phyloP scores from a whole-genome alignment of 352 stramenopile species.

The Pythium oligandrum region DNA sequence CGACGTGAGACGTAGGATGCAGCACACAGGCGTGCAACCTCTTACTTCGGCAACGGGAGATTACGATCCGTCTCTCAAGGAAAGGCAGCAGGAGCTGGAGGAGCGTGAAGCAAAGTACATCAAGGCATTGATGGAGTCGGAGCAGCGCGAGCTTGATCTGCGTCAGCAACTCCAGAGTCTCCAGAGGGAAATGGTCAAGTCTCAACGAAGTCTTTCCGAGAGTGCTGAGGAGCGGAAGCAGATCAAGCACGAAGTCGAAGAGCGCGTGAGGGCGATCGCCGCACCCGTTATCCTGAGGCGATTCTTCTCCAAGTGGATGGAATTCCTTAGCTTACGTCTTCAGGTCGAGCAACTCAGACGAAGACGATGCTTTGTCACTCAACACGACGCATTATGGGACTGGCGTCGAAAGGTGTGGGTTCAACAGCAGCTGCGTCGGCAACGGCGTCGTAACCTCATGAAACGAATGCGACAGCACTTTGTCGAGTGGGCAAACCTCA shows the following conservation, averaged over 20 bases:
- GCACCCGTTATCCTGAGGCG: slow-evolving; percentile 44
- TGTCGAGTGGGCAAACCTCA: slow-evolving; percentile 49
- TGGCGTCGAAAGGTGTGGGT: slow-evolving; percentile 53
- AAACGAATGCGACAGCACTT: slow-evolving; percentile 29
- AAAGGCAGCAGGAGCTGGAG: slow-evolving; percentile 47
- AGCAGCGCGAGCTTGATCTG: slow-evolving; percentile 69
- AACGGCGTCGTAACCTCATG: slow-evolving; percentile 20
- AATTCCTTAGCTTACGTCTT: slow-evolving; percentile 41
- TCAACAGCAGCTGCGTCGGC: slow-evolving; percentile 32
- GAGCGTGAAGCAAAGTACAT: slow-evolving; percentile 73
- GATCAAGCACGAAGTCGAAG: slow-evolving; percentile 52
- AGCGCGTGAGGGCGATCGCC: slow-evolving; percentile 35
- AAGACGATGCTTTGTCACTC: slow-evolving; percentile 41
- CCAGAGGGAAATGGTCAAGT: slow-evolving; percentile 37
- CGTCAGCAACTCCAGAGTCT: slow-evolving; percentile 40
- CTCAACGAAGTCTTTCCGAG: slow-evolving; percentile 33
- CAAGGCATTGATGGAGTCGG: slow-evolving; percentile 65
- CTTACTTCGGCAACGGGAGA: background rate
- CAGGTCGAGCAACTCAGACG: slow-evolving; percentile 40
- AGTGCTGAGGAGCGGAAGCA: slow-evolving; percentile 37
- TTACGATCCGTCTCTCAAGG: background rate
- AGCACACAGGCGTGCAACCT: background rate
- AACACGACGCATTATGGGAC: slow-evolving; percentile 61
- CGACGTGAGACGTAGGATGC: too few relatives aligned
- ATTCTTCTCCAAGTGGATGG: slow-evolving; percentile 61